phyloP scores from a whole-genome alignment of 2,329 filamentous ascomycete species.

The Lecanicillium sp. region DNA sequence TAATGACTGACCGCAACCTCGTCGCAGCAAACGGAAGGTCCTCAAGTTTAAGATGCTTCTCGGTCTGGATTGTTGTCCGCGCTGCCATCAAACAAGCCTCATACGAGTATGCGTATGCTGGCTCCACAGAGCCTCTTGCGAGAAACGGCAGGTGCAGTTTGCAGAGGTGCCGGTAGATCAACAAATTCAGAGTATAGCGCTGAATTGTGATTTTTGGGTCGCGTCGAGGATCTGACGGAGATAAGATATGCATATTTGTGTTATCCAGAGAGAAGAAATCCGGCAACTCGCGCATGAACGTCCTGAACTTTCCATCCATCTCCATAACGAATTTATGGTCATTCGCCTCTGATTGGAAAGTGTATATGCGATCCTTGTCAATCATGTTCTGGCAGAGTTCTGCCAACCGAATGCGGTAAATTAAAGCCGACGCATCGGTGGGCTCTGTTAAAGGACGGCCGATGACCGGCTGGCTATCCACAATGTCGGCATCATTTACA shows the following conservation, averaged over 20 bases:
- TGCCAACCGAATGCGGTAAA: conserved; percentile 32
- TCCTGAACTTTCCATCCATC: conserved; percentile 26
- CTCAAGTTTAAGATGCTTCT: conserved; percentile 24
- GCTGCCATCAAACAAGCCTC: conserved; percentile 28
- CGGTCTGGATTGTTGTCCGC: conserved; percentile 25
- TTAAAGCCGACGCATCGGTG: conserved; percentile 32
- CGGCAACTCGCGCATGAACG: conserved; percentile 24
- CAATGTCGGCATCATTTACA: conserved; percentile 32
- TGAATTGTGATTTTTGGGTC: conserved; percentile 24
- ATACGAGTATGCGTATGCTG: conserved; percentile 27
- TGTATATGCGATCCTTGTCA: conserved; percentile 25
- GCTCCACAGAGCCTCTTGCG: conserved; percentile 28
- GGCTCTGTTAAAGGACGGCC: conserved; percentile 25
- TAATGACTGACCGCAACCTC: conserved; percentile 24
- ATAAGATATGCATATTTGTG: conserved; percentile 17
- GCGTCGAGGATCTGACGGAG: conserved; percentile 19
- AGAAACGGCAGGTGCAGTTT: conserved; percentile 31
- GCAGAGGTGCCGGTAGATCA: conserved; percentile 29
- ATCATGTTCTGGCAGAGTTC: conserved; percentile 31
- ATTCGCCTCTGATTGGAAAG: conserved; percentile 24
- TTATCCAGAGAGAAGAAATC: conserved; percentile 24
- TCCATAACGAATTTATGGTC: conserved; percentile 27
- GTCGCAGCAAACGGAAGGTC: conserved; percentile 23
- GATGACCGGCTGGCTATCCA: conserved; percentile 23
- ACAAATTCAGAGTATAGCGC: conserved; percentile 28